A percentile compares a stretch with the other conserved stretches of the same genome.
Conservation (phyloP, 208 protist genomes). For the Giardia muris region DNA sequence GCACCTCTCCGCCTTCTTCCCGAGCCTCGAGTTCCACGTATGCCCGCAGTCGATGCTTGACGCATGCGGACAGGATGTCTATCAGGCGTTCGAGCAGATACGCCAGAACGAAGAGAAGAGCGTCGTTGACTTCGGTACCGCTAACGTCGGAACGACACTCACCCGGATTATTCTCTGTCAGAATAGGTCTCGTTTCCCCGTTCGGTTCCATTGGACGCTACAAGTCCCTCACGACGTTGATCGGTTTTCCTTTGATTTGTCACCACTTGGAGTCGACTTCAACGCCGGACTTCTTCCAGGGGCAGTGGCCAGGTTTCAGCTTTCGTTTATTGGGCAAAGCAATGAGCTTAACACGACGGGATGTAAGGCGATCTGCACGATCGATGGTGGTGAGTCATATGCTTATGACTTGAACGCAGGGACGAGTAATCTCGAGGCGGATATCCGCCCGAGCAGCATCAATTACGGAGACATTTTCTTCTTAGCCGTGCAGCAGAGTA, state of each 20-base stretch:
- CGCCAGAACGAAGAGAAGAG: background rate
- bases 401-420: background rate
- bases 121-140: background rate
- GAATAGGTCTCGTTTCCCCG: background rate
- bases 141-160: background rate
- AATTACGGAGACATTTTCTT: conserved; percentile 1
- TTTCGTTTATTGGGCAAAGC: background rate
- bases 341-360: background rate
- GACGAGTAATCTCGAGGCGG: background rate
- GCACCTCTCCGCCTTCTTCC: background rate
- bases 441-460: background rate
- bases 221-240: background rate
- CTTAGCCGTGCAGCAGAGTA: background rate
- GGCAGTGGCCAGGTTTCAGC: background rate
- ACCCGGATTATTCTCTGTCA: background rate
- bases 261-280: background rate
- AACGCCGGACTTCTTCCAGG: background rate
- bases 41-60: background rate
- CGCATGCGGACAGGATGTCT: background rate
- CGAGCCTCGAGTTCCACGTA: background rate
- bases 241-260: background rate
- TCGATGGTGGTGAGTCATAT: background rate
- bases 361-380: background rate
- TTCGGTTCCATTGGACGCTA: background rate
- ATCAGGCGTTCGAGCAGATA: background rate